Percentiles rank a stretch among this genome's conserved stretches.
Evolutionary conservation across 257 asterid species (phyloP).

Genomic region (Ilex aquifolium): DNA sequence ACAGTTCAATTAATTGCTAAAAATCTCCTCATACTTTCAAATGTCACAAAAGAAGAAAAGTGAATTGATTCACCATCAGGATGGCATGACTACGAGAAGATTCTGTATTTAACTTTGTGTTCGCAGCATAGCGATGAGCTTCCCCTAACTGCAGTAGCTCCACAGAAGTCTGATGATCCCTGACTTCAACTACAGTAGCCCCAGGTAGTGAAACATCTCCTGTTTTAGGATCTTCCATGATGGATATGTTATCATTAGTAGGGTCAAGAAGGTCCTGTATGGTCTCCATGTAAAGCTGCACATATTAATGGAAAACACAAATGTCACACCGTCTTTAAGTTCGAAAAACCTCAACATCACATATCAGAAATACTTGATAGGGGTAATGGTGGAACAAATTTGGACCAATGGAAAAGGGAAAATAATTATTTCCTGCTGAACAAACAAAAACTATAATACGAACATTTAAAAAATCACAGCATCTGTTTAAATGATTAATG

Average conservation of each 20-base stretch:
- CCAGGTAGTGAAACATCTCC: constrained; percentile 91
- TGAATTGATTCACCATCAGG: constrained; percentile 49
- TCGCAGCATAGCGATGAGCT: constrained; percentile 82
- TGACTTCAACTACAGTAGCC: constrained; percentile 61
- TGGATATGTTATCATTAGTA: constrained; percentile 59
- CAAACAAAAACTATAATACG: too few species aligned
- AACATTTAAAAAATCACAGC: not conserved
- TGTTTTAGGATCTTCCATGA: constrained; percentile 67
- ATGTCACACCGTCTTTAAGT: constrained; percentile 10
- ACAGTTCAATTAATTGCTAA: constrained; percentile 3
- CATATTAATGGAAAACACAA: constrained; percentile 4
- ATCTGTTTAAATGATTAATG: constrained; percentile 6
- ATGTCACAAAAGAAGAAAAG: constrained; percentile 6
- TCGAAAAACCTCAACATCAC: not conserved
- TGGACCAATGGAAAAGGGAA: constrained; percentile 6
- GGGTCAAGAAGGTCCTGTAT: constrained; percentile 87
- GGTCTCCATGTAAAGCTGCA: constrained; percentile 89
- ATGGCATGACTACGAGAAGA: constrained; percentile 96
- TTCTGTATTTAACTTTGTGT: constrained; percentile 80
- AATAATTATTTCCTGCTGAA: too few species aligned
- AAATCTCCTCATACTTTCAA: constrained; percentile 3
- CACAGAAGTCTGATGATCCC: constrained; percentile 60
- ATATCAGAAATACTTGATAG: not conserved
- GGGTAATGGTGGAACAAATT: not conserved
- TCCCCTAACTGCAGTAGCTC: constrained; percentile 73